These are phyloP conservation scores for Ustilago hordei DNA, from an alignment of 1,284 basidiomycete species.

Conservation along the genomic window DNA sequence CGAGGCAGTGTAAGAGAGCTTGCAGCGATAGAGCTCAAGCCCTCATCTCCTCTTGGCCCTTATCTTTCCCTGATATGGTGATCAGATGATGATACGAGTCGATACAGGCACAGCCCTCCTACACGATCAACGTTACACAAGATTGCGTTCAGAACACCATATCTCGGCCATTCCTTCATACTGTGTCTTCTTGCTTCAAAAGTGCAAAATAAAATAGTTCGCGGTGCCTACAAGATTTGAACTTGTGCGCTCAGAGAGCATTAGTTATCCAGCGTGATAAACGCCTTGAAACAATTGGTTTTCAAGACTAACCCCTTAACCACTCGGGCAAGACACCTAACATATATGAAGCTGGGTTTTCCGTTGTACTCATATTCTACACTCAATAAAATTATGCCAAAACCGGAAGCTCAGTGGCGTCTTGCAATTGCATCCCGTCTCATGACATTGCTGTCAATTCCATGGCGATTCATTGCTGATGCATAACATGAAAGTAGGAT, in stretches of 20 bases:
- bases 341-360: background rate
- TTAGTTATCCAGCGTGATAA: background rate
- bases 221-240: slow-evolving; percentile 6
- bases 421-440: background rate
- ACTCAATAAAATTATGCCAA: background rate
- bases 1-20: too few species aligned
- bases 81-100: too few species aligned
- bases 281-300: background rate
- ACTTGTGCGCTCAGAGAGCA: slow-evolving; percentile 1
- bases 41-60: too few species aligned
- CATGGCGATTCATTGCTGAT: background rate
- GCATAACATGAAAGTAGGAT: background rate
- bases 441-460: background rate
- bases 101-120: too few species aligned
- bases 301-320: slow-evolving; percentile 24
- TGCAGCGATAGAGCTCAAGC: too few species aligned
- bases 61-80: too few species aligned
- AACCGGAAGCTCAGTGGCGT: background rate
- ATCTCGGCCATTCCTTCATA: background rate
- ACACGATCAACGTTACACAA: background rate
- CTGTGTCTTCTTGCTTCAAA: background rate
- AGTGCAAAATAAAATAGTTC: background rate
- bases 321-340: slow-evolving; percentile 10
- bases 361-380: background rate
- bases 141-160: background rate